Evolutionary conservation across 805 yeast species (phyloP), one percentile per base, ranked within the genome.

Genomic region (Candida michaelii): DNA sequence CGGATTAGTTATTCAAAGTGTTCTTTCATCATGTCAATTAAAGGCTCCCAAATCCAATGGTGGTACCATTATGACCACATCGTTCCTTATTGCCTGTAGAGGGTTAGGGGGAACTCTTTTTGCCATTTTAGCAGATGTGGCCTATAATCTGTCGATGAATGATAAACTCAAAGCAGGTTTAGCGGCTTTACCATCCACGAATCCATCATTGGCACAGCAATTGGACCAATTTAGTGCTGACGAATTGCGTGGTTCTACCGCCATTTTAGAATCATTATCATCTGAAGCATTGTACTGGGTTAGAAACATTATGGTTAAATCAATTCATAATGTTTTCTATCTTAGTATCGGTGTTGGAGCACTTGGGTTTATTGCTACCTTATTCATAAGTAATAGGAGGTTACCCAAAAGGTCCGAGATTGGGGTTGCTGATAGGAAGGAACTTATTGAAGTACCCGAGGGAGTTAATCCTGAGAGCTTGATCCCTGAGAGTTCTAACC

Each of bases 41-140:
- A 59, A 66, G 16, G 78, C 79, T 9, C 81, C 83, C 25, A 73
- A 76, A 45, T 55, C 63, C 1, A 68, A 76, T 5, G 83, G 82
- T 12, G 68, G 74, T 3, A 63, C 67, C 5, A 74, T 79, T 36
- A 54, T 77, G 56, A 65, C 76, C 2, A 75, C 81, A 4, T 58
- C 79, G 0, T 62, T 69, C 38, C 42, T 74, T 43, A 65, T 68
- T 47, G 75, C 74, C 51, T 54, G 56, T 12, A 69, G 82, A 49
- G 56, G 73, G 1, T 46, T 77, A 13, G 76, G 76, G 15, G 73
- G 76, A 33, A 65, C 80, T 1, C 29, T 78, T 21, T 69, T 74
- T 18, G 62, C 73, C 3, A 50, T 37, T 27, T 40, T 50, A 12
- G 39, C 41, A 10, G 43, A 46, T 14, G 36, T 47, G 13, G 27